These are phyloP conservation scores for Podospora australis DNA, from an alignment of 495 filamentous ascomycete genomes.

Conservation along the genomic window DNA sequence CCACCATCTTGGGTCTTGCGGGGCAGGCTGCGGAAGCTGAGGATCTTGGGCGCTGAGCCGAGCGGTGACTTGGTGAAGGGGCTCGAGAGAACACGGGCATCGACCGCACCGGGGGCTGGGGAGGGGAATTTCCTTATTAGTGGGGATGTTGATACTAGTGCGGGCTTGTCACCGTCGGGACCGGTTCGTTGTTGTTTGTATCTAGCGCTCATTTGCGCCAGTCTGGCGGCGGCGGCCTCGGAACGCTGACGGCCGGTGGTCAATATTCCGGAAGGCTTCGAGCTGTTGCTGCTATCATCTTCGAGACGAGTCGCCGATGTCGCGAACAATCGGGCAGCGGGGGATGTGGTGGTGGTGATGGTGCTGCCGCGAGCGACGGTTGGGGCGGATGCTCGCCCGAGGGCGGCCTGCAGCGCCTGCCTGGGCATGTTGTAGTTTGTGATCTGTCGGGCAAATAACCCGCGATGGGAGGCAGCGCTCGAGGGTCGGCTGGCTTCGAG, in stretches of 20 bases:
- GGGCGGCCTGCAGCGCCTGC: slow-evolving; percentile 20
- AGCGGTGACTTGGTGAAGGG: neutral
- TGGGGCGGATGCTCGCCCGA: slow-evolving; percentile 15
- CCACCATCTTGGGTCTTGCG: neutral
- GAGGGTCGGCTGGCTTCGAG: neutral
- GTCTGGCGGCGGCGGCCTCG: slow-evolving; percentile 16
- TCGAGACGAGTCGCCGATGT: slow-evolving; percentile 8
- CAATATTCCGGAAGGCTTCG: too few relatives aligned
- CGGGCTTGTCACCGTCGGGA: neutral
- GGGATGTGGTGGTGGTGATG: slow-evolving; percentile 3
- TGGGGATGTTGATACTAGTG: neutral
- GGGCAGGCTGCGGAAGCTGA: slow-evolving; percentile 10
- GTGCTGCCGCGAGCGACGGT: too few relatives aligned
- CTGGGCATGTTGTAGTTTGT: slow-evolving; percentile 19
- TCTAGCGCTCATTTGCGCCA: slow-evolving; percentile 12
- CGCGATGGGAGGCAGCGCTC: slow-evolving; percentile 2
- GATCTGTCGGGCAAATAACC: neutral
- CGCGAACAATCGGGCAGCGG: slow-evolving; percentile 8
- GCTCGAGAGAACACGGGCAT: slow-evolving; percentile 14
- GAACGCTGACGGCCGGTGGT: too few relatives aligned
- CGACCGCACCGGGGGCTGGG: slow-evolving; percentile 7
- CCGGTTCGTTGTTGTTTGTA: neutral
- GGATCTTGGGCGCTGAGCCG: slow-evolving; percentile 13
- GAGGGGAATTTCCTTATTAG: too few relatives aligned
- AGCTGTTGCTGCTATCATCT: slow-evolving; percentile 7